Evolutionary conservation across 345 rosid species (phyloP), one percentile per base, ranked within the genome.

Genomic region (Hibiscus trionum): DNA sequence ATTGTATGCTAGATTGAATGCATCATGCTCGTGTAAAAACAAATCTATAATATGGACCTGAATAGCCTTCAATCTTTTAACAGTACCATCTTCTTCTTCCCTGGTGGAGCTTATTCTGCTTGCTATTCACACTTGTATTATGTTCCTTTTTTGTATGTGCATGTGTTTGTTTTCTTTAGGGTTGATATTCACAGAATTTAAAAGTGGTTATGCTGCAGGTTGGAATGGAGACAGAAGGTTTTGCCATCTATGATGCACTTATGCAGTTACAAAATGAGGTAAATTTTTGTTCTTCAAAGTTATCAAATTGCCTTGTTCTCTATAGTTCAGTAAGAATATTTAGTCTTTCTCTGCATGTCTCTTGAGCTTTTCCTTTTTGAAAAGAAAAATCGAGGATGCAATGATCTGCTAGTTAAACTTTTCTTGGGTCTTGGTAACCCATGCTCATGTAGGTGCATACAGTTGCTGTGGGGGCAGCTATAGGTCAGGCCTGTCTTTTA

Each of bases 171-270:
- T 66, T 46, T 39, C 31, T 66, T 64, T 44, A 26, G 0, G 1
- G 55, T 24, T 31, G 17, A 21, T 44, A 65, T 66, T 44, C 24
- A 44, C 55, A 66, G 24, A 66, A 66, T 44, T 66, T 21, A 4
- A 10, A 17, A 58, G 12, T 0, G 7, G 7, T 29, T 56, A 55
- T 9, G 6, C 39, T 60, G 14, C 86, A 94, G 96, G 98, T 94
- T 58, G 97, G 90, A 7, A 81, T 85, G 90, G 97, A 94, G 84
- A 73, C 91, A 7, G 95, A 94, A 76, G 98, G 95, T 58, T 91
- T 94, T 82, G 97, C 96, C 2, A 90, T 94, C 61, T 88, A 91
- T 80, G 98, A 94, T 73, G 77, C 93, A 58, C 49, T 94, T 79
- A 90, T 90, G 97, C 90, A 86, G 29, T 56, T 88, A 46, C 76